Percentiles rank a stretch among this genome's conserved stretches.
These are phyloP conservation scores for Incumbomyces lentus DNA, from an alignment of 2,329 filamentous ascomycete genomes.

Conservation along the genomic window DNA sequence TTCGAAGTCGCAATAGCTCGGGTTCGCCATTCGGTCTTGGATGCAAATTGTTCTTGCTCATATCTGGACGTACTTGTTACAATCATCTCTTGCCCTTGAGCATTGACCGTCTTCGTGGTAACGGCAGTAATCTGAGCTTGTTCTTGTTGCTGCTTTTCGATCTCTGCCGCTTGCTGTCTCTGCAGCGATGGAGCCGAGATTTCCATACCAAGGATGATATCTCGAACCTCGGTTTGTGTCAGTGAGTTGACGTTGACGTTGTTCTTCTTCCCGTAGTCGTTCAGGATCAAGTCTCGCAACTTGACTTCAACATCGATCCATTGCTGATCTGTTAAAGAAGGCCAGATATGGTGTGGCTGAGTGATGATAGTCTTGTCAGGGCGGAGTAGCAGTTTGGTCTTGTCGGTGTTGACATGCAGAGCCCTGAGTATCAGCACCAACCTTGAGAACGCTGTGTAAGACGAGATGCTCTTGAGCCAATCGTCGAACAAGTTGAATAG, in stretches of 20 bases:
- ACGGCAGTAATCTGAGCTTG: conserved; percentile 93
- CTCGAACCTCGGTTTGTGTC: conserved; percentile 91
- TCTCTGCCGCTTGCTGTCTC: conserved; percentile 93
- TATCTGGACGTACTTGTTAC: conserved; percentile 97
- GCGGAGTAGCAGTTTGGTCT: conserved; percentile 88
- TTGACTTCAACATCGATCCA: conserved; percentile 99
- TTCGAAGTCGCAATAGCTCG: conserved; percentile 94
- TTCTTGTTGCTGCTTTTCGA: conserved; percentile 97
- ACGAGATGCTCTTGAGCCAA: conserved; percentile 96
- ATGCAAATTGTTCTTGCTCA: conserved; percentile 94
- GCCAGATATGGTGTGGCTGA: conserved; percentile 98
- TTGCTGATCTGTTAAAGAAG: conserved; percentile 82
- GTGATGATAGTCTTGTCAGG: conserved; percentile 98
- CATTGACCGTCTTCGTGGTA: conserved; percentile 96
- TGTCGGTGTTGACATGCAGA: conserved; percentile 94
- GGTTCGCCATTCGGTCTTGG: conserved; percentile 97
- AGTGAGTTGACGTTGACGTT: conserved; percentile 97
- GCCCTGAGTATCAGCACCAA: conserved; percentile 87
- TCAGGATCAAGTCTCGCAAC: conserved; percentile 86
- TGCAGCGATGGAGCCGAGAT: conserved; percentile 97
- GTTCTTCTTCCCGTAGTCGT: conserved; percentile 99
- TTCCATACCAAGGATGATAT: conserved; percentile 99
- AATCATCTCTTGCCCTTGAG: conserved; percentile 93
- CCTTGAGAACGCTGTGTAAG: conserved; percentile 95
- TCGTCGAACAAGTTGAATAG: conserved; percentile 98